Conservation (phyloP, 345 rosid genomes). For the Bruguiera parviflora region DNA sequence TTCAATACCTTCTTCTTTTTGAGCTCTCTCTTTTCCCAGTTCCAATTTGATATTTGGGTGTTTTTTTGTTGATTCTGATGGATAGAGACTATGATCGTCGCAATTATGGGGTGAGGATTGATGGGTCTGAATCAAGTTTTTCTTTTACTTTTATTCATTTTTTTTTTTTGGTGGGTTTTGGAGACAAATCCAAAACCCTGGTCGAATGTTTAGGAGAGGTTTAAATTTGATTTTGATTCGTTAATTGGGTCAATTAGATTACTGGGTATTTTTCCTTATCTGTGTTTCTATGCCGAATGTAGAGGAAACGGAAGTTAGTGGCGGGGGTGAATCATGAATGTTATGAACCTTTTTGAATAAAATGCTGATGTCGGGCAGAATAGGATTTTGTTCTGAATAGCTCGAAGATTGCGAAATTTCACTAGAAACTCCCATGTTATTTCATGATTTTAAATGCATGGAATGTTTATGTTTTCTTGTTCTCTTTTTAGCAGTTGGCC, state of each 20-base stretch:
- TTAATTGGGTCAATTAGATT: neutral
- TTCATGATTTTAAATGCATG: too few species aligned
- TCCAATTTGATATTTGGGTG: neutral
- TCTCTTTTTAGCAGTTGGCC: too few species aligned
- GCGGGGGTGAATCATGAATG: too few species aligned
- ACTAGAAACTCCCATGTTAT: too few species aligned
- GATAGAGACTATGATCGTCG: conserved; percentile 4
- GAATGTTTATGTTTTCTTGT: too few species aligned
- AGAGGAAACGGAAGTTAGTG: neutral
- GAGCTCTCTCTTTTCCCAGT: neutral
- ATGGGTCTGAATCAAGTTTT: neutral
- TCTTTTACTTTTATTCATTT: neutral
- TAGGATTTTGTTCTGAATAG: too few species aligned
- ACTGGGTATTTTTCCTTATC: neutral
- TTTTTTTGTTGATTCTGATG: conserved; percentile 6
- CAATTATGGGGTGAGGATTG: conserved; percentile 11
- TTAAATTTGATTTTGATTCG: neutral
- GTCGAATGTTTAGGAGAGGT: neutral
- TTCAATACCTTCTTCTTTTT: neutral
- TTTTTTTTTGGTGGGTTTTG: neutral
- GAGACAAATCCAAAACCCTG: too few species aligned
- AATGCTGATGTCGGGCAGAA: too few species aligned
- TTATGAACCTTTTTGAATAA: too few species aligned
- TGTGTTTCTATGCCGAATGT: neutral
- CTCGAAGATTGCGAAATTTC: too few species aligned